phyloP scores from a whole-genome alignment of 768 basidiomycete species.

The Lactifluus subvellereus region DNA sequence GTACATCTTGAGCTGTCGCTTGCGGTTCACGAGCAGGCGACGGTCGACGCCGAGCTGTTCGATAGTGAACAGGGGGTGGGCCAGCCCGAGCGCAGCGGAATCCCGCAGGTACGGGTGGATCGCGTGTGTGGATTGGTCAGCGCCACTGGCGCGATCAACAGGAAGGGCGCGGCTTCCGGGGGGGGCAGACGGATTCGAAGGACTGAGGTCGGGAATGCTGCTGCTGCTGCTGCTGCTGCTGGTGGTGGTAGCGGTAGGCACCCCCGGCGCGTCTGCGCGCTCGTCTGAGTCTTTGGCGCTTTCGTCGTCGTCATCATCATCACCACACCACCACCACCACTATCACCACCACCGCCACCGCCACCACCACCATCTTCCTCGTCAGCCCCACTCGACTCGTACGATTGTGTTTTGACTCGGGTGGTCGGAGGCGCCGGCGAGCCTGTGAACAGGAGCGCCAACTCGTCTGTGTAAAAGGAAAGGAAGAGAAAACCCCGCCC shows the following conservation, averaged over 20 bases:
- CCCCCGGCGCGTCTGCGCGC: too few relatives aligned
- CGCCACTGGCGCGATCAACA: too few relatives aligned
- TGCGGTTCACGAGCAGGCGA: conserved; percentile 86
- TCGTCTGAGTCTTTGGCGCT: not conserved
- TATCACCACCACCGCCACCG: not conserved
- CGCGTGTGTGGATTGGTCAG: conserved; percentile 4
- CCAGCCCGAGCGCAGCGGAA: conserved; percentile 26
- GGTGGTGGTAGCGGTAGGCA: too few relatives aligned
- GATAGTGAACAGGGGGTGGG: conserved; percentile 67
- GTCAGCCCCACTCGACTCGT: conserved; percentile 31
- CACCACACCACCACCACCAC: not conserved
- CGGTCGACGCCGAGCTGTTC: conserved; percentile 87
- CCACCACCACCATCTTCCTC: conserved; percentile 34
- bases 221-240: too few relatives aligned
- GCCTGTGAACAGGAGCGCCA: conserved; percentile 77
- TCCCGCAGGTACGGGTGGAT: conserved; percentile 30
- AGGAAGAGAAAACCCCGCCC: too few relatives aligned
- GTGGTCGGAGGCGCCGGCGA: conserved; percentile 36
- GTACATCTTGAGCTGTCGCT: conserved; percentile 95
- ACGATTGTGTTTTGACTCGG: conserved; percentile 26
- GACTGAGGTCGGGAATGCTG: too few relatives aligned
- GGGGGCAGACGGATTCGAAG: too few relatives aligned
- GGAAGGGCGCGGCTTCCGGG: too few relatives aligned
- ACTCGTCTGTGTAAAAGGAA: conserved; percentile 48
- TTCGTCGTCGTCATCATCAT: not conserved